phyloP scores from a whole-genome alignment of 2,329 filamentous ascomycete genomes.

The Chaetothyriales sp. region DNA sequence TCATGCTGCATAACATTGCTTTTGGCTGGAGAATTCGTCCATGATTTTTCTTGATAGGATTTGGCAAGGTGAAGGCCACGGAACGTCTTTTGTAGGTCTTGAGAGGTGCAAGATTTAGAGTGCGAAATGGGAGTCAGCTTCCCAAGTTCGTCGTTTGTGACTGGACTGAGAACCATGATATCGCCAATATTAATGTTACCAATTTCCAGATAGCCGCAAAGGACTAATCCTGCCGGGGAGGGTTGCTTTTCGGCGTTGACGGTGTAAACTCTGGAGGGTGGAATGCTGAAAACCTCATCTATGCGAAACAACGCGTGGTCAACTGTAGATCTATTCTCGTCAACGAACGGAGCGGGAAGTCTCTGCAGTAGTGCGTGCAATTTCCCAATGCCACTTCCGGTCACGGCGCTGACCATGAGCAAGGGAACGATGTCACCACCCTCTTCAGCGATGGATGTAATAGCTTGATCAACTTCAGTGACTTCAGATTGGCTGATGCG shows the following conservation, averaged over 20 bases:
- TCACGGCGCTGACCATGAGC: constrained; percentile 72
- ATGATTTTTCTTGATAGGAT: constrained; percentile 5
- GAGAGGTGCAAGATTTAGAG: constrained; percentile 9
- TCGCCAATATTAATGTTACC: constrained; percentile 68
- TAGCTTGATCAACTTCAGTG: constrained; percentile 43
- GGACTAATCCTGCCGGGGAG: constrained; percentile 45
- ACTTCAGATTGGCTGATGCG: constrained; percentile 44
- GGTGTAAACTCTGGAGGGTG: constrained; percentile 45
- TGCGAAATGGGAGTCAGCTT: constrained; percentile 1
- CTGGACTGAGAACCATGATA: constrained; percentile 65
- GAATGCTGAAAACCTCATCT: constrained; percentile 74
- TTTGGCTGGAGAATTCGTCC: neutral
- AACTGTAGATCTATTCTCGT: constrained; percentile 1
- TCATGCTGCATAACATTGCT: neutral
- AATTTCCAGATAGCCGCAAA: constrained; percentile 73
- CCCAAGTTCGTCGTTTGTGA: constrained; percentile 26
- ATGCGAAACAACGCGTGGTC: constrained; percentile 60
- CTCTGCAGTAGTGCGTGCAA: constrained; percentile 68
- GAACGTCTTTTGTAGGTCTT: neutral
- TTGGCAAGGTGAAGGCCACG: constrained; percentile 1
- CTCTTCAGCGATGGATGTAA: constrained; percentile 28
- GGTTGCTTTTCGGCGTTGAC: constrained; percentile 22
- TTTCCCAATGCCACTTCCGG: constrained; percentile 66
- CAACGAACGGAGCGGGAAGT: constrained; percentile 39
- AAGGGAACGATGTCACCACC: constrained; percentile 57